Evolutionary conservation across 75 land plant species (phyloP).

Genomic region (Picea glauca): DNA sequence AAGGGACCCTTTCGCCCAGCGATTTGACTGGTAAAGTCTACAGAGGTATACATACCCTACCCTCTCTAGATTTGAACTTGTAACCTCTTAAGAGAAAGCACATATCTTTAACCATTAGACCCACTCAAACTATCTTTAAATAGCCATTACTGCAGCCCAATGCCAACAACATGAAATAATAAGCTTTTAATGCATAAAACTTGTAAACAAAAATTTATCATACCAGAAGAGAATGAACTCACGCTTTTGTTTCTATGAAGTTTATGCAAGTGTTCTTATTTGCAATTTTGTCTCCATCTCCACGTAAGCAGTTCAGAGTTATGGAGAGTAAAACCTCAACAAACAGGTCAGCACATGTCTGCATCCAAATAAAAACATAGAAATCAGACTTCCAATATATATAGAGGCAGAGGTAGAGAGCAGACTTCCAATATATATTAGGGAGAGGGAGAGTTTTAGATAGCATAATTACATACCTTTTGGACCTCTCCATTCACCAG

Average conservation of each 20-base stretch:
- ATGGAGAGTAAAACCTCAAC: constrained; percentile 69
- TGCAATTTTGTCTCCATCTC: constrained; percentile 11
- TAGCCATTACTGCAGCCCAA: too few relatives aligned
- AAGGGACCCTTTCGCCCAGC: too few relatives aligned
- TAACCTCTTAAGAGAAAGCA: too few relatives aligned
- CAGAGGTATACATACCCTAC: too few relatives aligned
- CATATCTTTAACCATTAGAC: too few relatives aligned
- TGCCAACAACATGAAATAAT: too few relatives aligned
- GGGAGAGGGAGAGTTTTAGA: neutral
- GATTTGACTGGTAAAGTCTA: too few relatives aligned
- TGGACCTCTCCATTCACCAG: constrained; percentile 90
- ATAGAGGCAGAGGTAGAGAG: too few relatives aligned
- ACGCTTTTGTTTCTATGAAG: constrained; percentile 86
- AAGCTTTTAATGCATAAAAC: too few relatives aligned
- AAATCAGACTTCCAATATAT: neutral
- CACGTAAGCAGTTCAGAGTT: constrained; percentile 70
- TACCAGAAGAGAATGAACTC: constrained; percentile 17
- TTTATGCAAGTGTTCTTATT: constrained; percentile 38
- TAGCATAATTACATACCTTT: constrained; percentile 49
- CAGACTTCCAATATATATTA: neutral
- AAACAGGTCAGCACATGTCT: constrained; percentile 78
- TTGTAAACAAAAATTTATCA: too few relatives aligned
- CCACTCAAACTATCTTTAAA: too few relatives aligned
- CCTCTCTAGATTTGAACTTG: too few relatives aligned
- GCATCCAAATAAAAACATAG: constrained; percentile 17